phyloP scores from a whole-genome alignment of 352 stramenopile genomes.

The Globisporangium paroecandrum region DNA sequence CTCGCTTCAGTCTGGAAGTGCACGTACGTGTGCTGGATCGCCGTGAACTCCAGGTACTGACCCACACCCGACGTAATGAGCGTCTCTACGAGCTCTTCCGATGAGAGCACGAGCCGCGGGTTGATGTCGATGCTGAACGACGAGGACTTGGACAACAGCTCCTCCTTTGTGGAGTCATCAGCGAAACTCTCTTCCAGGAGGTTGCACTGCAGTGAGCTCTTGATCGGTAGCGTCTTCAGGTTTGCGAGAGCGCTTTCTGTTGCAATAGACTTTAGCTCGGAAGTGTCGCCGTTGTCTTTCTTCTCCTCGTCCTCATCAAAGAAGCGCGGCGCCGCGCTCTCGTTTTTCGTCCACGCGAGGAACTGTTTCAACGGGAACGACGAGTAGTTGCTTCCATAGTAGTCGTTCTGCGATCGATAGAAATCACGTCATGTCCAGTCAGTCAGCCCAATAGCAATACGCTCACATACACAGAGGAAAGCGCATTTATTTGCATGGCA shows the following conservation, averaged over 20 bases:
- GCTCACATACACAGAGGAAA: background rate
- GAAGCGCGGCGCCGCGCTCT: conserved; percentile 27
- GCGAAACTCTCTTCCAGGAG: conserved; percentile 41
- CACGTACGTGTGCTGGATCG: conserved; percentile 82
- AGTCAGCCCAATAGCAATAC: background rate
- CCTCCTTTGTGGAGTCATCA: conserved; percentile 30
- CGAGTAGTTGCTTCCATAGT: conserved; percentile 79
- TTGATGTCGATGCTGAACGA: conserved; percentile 77
- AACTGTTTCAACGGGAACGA: conserved; percentile 66
- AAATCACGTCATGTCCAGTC: too few species aligned
- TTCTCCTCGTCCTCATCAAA: conserved; percentile 28
- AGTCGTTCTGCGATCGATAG: conserved; percentile 45
- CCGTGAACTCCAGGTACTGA: conserved; percentile 87
- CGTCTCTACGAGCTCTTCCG: conserved; percentile 73
- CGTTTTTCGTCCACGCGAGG: conserved; percentile 51
- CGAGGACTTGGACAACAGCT: conserved; percentile 45
- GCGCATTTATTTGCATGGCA: background rate
- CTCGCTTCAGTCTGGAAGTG: conserved; percentile 30
- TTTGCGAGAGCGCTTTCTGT: background rate
- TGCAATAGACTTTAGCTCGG: background rate
- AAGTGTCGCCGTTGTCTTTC: conserved; percentile 15
- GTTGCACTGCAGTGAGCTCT: conserved; percentile 43
- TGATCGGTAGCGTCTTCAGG: conserved; percentile 29
- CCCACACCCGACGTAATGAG: conserved; percentile 84
- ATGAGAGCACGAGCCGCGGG: conserved; percentile 76